Evolutionary conservation across 2,329 filamentous ascomycete genomes (phyloP).

Genomic region (Fusarium ramigenum): DNA sequence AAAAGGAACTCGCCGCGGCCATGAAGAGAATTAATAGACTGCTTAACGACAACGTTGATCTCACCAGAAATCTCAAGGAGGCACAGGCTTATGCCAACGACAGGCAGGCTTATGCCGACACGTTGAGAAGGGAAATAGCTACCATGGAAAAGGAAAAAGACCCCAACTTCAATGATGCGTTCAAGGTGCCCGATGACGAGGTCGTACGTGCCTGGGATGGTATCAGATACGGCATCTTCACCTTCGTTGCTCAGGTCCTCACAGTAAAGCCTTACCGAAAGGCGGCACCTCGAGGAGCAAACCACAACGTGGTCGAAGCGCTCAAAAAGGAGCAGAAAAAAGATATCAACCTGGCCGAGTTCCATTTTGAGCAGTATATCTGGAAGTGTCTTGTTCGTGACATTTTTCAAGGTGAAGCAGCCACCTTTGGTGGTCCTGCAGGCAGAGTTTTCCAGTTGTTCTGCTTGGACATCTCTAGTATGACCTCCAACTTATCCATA

Average conservation of each 20-base stretch:
- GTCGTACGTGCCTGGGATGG: not conserved
- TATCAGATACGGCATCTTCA: not conserved
- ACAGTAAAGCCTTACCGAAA: conserved; percentile 4
- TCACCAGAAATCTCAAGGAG: not conserved
- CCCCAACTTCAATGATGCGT: not conserved
- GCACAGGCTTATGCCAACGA: not conserved
- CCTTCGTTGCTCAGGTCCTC: conserved; percentile 6
- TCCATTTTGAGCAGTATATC: conserved; percentile 12
- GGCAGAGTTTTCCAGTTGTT: conserved; percentile 17
- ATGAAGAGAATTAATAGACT: not conserved
- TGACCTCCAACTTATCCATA: not conserved
- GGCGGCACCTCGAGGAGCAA: not conserved
- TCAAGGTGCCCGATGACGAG: conserved; percentile 18
- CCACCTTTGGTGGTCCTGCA: conserved; percentile 12
- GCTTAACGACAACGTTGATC: not conserved
- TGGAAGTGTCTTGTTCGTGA: conserved; percentile 2
- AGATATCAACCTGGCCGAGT: not conserved
- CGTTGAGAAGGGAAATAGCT: not conserved
- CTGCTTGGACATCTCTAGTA: conserved; percentile 21
- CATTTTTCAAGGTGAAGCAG: conserved; percentile 4
- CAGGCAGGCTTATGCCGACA: not conserved
- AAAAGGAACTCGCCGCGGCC: not conserved
- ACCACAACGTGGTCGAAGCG: not conserved
- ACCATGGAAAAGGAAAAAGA: not conserved
- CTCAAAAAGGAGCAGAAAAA: conserved; percentile 16